A percentile compares a stretch with the other conserved stretches of the same genome.
Evolutionary conservation across 192 early-diverging fungal species (phyloP).

Genomic region (Mortierella hygrophila): DNA sequence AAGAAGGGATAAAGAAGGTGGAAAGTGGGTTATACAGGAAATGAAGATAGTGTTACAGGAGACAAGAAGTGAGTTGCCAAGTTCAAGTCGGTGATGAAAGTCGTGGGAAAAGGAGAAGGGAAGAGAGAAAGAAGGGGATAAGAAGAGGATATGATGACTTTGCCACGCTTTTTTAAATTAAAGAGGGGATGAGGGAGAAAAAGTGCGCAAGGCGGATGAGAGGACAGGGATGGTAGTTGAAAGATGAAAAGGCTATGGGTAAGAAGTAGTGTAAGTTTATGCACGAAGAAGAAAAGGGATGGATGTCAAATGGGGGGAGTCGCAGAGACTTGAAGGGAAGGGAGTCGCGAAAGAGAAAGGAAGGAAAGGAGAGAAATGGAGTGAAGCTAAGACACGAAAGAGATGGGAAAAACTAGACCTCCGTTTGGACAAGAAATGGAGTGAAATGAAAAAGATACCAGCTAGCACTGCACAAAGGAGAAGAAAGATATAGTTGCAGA

Average conservation of each 20-base stretch:
- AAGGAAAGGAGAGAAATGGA: not conserved
- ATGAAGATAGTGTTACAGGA: not conserved
- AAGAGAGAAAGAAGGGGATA: constrained; percentile 1
- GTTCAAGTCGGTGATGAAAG: not conserved
- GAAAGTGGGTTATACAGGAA: not conserved
- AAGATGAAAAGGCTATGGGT: too few species aligned
- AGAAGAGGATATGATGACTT: not conserved
- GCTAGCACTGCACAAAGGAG: not conserved
- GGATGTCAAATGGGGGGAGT: not conserved
- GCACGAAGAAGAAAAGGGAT: not conserved
- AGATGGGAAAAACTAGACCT: not conserved
- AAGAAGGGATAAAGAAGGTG: not conserved
- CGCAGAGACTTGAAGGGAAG: not conserved
- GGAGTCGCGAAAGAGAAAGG: not conserved
- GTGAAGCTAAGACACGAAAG: not conserved
- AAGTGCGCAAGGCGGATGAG: not conserved
- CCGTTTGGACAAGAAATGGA: not conserved
- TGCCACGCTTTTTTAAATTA: not conserved
- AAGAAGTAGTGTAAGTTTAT: not conserved
- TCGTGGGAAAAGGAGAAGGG: not conserved
- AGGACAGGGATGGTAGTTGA: not conserved
- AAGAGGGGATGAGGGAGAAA: not conserved
- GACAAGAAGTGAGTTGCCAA: not conserved
- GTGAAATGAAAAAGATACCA: not conserved
- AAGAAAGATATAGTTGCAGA: not conserved